Evolutionary conservation across 2,329 filamentous ascomycete species (phyloP).

Genomic region (Colletotrichum falcatum): DNA sequence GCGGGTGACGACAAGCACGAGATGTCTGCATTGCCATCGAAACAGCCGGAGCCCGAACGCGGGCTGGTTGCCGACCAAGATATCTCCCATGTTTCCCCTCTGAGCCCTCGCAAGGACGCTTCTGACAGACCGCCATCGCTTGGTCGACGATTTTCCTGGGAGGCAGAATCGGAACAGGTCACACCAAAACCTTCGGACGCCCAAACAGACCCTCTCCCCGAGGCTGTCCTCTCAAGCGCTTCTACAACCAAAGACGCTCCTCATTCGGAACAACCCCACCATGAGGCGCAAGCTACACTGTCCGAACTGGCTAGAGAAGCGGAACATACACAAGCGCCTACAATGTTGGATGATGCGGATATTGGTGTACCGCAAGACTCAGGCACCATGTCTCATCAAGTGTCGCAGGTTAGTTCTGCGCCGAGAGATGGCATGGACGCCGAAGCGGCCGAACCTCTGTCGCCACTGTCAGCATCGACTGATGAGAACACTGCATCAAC

Average conservation of each 20-base stretch:
- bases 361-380: conserved; percentile 11
- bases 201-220: conserved; percentile 9
- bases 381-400: conserved; percentile 49
- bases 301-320: conserved; percentile 11
- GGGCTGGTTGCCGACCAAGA: conserved; percentile 12
- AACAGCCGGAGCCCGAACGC: conserved; percentile 8
- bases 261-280: not conserved
- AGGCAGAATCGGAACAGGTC: conserved; percentile 47
- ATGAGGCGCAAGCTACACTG: not conserved
- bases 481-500: conserved; percentile 46
- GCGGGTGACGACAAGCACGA: conserved; percentile 57
- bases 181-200: conserved; percentile 14
- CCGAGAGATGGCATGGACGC: conserved; percentile 46
- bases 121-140: conserved; percentile 12
- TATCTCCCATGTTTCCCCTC: conserved; percentile 29
- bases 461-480: conserved; percentile 56
- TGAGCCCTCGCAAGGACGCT: conserved; percentile 40
- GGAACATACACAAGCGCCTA: conserved; percentile 4
- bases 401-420: conserved; percentile 53
- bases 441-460: conserved; percentile 54
- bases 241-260: not conserved
- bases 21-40: conserved; percentile 14
- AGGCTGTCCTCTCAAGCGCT: not conserved
- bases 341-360: conserved; percentile 20
- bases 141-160: conserved; percentile 58